Base-by-base conservation (phyloP, 768 basidiomycete genomes). In the Coprinopsis strossmayeri region DNA sequence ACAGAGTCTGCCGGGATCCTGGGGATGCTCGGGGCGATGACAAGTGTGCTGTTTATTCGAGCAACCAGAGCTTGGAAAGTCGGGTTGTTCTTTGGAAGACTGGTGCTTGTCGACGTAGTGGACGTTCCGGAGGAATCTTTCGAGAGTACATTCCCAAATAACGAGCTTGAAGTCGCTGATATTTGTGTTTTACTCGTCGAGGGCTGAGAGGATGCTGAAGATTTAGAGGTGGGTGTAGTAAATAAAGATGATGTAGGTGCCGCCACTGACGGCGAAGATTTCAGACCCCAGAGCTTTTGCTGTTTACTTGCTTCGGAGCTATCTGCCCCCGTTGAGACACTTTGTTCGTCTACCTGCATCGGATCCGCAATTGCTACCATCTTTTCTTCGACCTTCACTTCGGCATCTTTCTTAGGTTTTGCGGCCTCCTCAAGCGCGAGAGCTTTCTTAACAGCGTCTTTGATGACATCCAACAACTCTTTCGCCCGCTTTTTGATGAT, bases 11-110 rank as follows among this genome's bases (percentile, higher is more conserved):
- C 32, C 21, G 45, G 37, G 56, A 77, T 74, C 59, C 69, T 66
- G 15, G 79, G 73, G 28, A 73, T 60, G 3, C 72, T 62, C 5
- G 86, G 84, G 12, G 74, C 73, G 55, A 87, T 72, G 3, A 77
- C 71, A 21, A 91, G 68, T 17, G 77, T 74, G 46, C 75, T 73
- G 57, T 89, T 84, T 45, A 91, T 88, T 51, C 72, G 78, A n/a
- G 73, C 64, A 21, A 85, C 70, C 13, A 87, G 65, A 17, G 77
- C 76, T 26, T 68, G 63, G 58, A 86, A 83, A 27, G 63, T 66
- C 30, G 63, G 53, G 26, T 47, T 48, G 40, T 51, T 18, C 42
- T 46, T 46, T 24, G 46, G 7, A 15, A 12, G 13, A 10, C 17
- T 12, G n/a, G 34, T 24, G 37, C 18, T 18, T 38, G 37, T 9